These are phyloP conservation scores for Rhytidhysteron rufulum DNA, from an alignment of 2,329 filamentous ascomycete species.

Conservation along the genomic window DNA sequence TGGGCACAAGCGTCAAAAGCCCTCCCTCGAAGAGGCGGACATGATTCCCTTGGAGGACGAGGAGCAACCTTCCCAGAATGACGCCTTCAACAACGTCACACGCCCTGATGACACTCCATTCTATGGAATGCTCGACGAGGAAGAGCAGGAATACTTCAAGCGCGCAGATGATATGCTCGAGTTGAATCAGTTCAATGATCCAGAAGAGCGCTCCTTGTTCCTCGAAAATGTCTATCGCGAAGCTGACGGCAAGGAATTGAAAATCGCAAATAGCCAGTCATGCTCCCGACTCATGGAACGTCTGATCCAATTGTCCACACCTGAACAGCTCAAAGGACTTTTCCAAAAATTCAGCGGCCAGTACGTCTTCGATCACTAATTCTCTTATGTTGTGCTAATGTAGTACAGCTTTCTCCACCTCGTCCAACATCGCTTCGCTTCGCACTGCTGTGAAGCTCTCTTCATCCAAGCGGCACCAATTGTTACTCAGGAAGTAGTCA, in stretches of 20 bases:
- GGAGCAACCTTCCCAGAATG: slow-evolving; percentile 13
- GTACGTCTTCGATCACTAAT: slow-evolving; percentile 34
- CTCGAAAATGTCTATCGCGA: slow-evolving; percentile 81
- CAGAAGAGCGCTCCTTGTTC: slow-evolving; percentile 56
- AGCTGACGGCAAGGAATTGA: slow-evolving; percentile 87
- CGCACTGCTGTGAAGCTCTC: slow-evolving; percentile 92
- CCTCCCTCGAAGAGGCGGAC: slow-evolving; percentile 16
- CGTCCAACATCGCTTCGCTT: slow-evolving; percentile 92
- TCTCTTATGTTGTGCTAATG: slow-evolving; percentile 12
- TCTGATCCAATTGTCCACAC: slow-evolving; percentile 75
- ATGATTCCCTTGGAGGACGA: slow-evolving; percentile 11
- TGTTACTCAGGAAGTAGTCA: slow-evolving; percentile 67
- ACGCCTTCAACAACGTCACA: slow-evolving; percentile 26
- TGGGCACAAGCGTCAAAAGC: slow-evolving; percentile 32
- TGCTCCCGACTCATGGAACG: slow-evolving; percentile 92
- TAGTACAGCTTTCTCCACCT: slow-evolving; percentile 68
- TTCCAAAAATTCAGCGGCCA: slow-evolving; percentile 84
- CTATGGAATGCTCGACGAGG: slow-evolving; percentile 86
- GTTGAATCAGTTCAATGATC: slow-evolving; percentile 75
- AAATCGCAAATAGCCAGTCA: slow-evolving; percentile 91
- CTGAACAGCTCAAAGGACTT: slow-evolving; percentile 76
- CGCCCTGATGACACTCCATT: slow-evolving; percentile 64
- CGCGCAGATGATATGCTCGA: slow-evolving; percentile 86
- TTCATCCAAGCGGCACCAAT: slow-evolving; percentile 79
- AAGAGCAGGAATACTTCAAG: slow-evolving; percentile 95